Evolutionary conservation across 2,329 filamentous ascomycete species (phyloP).

Genomic region (Arthroderma uncinatum): DNA sequence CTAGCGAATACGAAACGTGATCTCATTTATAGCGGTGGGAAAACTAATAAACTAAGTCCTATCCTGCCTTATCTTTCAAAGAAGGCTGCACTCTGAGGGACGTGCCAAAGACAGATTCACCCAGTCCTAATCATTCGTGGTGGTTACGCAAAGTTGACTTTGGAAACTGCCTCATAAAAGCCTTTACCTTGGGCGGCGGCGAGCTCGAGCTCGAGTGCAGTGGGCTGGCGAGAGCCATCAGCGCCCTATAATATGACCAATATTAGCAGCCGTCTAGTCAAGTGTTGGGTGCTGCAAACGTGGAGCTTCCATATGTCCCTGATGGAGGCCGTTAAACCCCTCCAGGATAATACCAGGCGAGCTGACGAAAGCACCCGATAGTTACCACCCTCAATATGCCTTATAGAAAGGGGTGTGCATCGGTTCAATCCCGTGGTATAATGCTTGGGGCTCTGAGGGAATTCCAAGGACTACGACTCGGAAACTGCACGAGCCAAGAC

Average conservation of each 20-base stretch:
- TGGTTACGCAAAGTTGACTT: slow-evolving; percentile 52
- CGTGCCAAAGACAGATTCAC: not conserved
- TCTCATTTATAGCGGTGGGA: not conserved
- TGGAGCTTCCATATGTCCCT: too few species aligned
- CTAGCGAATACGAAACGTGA: not conserved
- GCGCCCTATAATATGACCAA: slow-evolving; percentile 30
- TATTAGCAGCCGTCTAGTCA: slow-evolving; percentile 8
- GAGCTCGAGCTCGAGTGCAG: slow-evolving; percentile 61
- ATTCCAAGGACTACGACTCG: not conserved
- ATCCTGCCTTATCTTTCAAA: not conserved
- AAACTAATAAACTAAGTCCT: not conserved
- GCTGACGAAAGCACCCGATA: too few species aligned
- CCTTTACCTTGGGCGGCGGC: slow-evolving; percentile 71
- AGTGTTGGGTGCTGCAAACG: not conserved
- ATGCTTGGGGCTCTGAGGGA: too few species aligned
- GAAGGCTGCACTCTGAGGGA: not conserved
- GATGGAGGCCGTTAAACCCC: too few species aligned
- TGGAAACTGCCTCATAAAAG: slow-evolving; percentile 68
- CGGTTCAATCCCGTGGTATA: too few species aligned
- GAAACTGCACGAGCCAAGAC: not conserved
- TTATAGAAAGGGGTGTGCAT: too few species aligned
- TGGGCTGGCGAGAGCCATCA: slow-evolving; percentile 78
- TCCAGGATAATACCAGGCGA: too few species aligned
- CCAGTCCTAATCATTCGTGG: not conserved
- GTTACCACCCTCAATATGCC: too few species aligned